Evolutionary conservation across 1,284 basidiomycete species (phyloP).

Genomic region (Boletellus dicymbophilus): DNA sequence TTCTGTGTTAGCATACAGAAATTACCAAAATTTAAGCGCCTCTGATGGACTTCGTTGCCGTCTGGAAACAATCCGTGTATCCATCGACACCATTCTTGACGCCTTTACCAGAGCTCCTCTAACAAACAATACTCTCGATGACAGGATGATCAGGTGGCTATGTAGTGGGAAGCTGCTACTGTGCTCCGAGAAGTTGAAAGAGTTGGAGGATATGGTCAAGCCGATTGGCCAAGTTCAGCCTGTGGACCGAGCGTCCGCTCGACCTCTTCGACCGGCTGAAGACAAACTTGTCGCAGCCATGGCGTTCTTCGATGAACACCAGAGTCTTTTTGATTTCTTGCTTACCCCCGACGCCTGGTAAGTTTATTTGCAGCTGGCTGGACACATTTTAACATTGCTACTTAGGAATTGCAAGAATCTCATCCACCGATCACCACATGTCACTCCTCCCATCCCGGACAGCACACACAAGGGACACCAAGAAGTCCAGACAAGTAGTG

Average conservation of each 20-base stretch:
- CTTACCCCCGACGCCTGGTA: not conserved
- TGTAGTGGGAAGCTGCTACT: not conserved
- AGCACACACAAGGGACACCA: not conserved
- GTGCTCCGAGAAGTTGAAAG: not conserved
- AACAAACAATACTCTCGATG: not conserved
- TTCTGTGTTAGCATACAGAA: not conserved
- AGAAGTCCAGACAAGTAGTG: not conserved
- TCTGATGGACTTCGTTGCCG: not conserved
- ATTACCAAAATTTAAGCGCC: not conserved
- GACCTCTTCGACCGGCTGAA: not conserved
- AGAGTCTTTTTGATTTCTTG: not conserved
- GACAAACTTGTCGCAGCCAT: not conserved
- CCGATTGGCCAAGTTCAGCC: not conserved
- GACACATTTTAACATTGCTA: not conserved
- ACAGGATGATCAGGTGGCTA: not conserved
- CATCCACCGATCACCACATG: not conserved
- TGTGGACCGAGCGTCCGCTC: not conserved
- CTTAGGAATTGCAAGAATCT: not conserved
- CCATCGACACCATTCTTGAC: not conserved
- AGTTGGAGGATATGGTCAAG: not conserved
- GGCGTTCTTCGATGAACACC: not conserved
- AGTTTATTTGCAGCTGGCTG: not conserved
- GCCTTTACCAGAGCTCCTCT: not conserved
- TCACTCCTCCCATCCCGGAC: not conserved
- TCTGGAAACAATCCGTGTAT: not conserved